These are phyloP conservation scores for Thinopyrum elongatum DNA, from an alignment of 176 grass and related monocot genomes.

Conservation along the genomic window DNA sequence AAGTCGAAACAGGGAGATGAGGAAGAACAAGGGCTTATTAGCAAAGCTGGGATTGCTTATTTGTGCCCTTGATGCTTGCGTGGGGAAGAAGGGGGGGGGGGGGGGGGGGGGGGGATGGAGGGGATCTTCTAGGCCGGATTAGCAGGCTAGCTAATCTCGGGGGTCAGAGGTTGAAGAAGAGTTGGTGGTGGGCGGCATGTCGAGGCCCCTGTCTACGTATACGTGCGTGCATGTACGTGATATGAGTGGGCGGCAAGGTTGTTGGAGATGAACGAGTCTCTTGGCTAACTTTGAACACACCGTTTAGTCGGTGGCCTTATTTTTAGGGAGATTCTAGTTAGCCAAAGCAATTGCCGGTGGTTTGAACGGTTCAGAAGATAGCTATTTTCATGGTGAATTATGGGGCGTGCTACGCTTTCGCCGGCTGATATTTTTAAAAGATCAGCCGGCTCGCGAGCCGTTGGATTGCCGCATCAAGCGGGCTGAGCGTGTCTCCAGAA, in stretches of 20 bases:
- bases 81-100: not conserved
- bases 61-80: slow-evolving; percentile 45
- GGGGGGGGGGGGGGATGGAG: not conserved
- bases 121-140: slow-evolving; percentile 44
- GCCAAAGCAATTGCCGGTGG: not conserved
- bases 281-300: slow-evolving; percentile 2
- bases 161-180: not conserved
- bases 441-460: too few relatives aligned
- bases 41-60: slow-evolving; percentile 27
- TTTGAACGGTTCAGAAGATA: not conserved
- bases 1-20: slow-evolving; percentile 20
- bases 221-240: slow-evolving; percentile 44
- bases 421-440: too few relatives aligned
- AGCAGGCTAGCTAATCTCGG: slow-evolving; percentile 26
- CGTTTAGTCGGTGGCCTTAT: not conserved
- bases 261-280: slow-evolving; percentile 25
- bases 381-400: not conserved
- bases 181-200: slow-evolving; percentile 57
- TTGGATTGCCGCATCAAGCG: too few relatives aligned
- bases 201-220: slow-evolving; percentile 16
- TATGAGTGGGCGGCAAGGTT: slow-evolving; percentile 38
- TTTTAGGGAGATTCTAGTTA: not conserved
- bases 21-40: slow-evolving; percentile 26
- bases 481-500: too few relatives aligned
- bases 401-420: too few relatives aligned